Base-by-base conservation (phyloP, 2,329 filamentous ascomycete genomes). In the Helicocarpus griseus region DNA sequence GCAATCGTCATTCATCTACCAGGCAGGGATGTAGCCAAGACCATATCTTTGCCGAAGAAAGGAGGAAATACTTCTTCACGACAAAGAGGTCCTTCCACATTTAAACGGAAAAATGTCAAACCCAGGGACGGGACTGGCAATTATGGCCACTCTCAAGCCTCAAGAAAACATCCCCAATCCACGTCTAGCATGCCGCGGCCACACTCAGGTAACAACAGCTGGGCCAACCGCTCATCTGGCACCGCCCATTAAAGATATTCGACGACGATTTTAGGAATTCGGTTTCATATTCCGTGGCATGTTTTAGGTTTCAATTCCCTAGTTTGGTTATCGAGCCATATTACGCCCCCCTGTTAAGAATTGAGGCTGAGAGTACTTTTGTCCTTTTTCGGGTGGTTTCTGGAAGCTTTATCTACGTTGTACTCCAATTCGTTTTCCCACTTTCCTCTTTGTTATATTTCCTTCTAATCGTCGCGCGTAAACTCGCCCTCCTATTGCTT, bases 1-100 rank as follows among this genome's bases (percentile, higher is more conserved):
- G 71, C 65, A 17, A 66, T 73, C 43, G 61, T 66, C 17, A 71
- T 80, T 55, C 70, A 71, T 35, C 61, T 79, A 21, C 76, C 77
- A 8, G 76, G 75, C 6, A 69, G 72, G 57, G 54, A 63, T 1
- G 66, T 69, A 28, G 56, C 67, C 4, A 78, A 71, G 56, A 67
- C 61, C 1, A 56, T 77, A 17, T 63, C 57, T 40, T 60, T 74
- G 33, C 65, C 63, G 5, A 62, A 65, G 49, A 72, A 70, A 53
- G 49, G 55, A 46, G 58, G 56, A 11, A 56, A 54, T 35, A 59
- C 57, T 44, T 48, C 50, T 8, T 44, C 61, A 26, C 57, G 58
- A 29, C 66, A 63, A 33, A 59, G 59, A 26, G 43, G 48, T 8
- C 28, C 48, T 5, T 43, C 38, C 17, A 45, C 49, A 58, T 14